These are phyloP conservation scores for Scleroderma citrinum DNA, from an alignment of 768 basidiomycete genomes.

Conservation along the genomic window DNA sequence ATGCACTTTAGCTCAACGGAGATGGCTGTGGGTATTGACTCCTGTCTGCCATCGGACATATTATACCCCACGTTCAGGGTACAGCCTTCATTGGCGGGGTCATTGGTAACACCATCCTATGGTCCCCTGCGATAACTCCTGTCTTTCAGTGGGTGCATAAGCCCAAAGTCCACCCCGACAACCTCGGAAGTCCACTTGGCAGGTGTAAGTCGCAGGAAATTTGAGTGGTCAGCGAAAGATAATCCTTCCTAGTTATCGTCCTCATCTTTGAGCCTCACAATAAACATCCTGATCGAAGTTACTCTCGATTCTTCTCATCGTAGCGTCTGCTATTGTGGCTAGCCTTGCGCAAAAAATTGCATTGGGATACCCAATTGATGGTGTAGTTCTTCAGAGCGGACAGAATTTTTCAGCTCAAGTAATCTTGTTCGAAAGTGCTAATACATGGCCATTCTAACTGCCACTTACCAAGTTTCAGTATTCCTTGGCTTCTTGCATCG, in stretches of 20 bases:
- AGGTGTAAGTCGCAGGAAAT: no score
- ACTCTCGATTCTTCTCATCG: background rate
- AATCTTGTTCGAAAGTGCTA: slow-evolving; percentile 1
- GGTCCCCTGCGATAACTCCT: background rate
- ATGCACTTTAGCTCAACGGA: background rate
- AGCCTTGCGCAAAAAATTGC: slow-evolving; percentile 14
- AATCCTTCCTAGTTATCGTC: no score
- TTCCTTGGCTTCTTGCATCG: slow-evolving; percentile 7
- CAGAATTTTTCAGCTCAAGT: slow-evolving; percentile 14
- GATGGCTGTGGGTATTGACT: background rate
- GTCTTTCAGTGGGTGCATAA: background rate
- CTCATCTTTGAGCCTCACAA: background rate
- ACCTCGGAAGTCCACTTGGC: no score
- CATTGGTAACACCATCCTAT: background rate
- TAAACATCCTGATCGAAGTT: slow-evolving; percentile 9
- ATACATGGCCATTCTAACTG: background rate
- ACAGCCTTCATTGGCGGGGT: background rate
- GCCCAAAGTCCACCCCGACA: no score
- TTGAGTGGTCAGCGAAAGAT: no score
- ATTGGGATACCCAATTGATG: slow-evolving; percentile 16
- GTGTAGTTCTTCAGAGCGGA: slow-evolving; percentile 11
- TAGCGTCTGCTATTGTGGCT: slow-evolving; percentile 1
- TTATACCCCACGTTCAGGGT: background rate
- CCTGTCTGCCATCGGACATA: background rate
- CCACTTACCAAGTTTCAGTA: background rate